These are phyloP conservation scores for Liquidambar formosana DNA, from an alignment of 164 flowering plant species.

Conservation along the genomic window DNA sequence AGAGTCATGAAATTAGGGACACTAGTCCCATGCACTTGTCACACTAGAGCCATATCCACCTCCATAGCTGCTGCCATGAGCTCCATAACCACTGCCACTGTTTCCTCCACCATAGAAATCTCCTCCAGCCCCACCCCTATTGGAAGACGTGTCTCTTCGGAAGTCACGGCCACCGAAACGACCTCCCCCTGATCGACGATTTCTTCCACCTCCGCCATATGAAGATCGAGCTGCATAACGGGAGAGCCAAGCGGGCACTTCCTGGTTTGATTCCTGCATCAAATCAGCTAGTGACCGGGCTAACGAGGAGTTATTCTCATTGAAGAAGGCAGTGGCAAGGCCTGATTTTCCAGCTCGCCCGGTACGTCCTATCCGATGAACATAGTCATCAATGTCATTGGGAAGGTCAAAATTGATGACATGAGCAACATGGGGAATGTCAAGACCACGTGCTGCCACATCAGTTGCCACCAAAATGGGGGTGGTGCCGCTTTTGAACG, in stretches of 20 bases:
- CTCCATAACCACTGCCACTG: conserved; percentile 23
- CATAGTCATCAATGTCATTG: conserved; percentile 19
- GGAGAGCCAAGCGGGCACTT: conserved; percentile 22
- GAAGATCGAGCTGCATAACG: conserved; percentile 11
- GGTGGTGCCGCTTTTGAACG: conserved; percentile 11
- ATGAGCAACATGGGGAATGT: conserved; percentile 14
- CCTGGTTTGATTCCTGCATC: conserved; percentile 22
- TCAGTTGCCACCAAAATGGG: conserved; percentile 16
- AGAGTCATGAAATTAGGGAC: neutral
- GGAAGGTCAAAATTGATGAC: conserved; percentile 16
- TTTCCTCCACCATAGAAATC: neutral
- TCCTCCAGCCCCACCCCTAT: conserved; percentile 19
- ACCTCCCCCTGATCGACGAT: conserved; percentile 11
- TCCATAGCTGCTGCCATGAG: conserved; percentile 19
- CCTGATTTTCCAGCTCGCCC: conserved; percentile 17
- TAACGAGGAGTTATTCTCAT: conserved; percentile 9
- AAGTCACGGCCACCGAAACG: conserved; percentile 21
- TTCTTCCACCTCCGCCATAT: conserved; percentile 7
- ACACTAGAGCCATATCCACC: conserved; percentile 27
- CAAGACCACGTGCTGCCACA: conserved; percentile 16
- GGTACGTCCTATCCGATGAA: conserved; percentile 14
- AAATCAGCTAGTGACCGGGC: conserved; percentile 13
- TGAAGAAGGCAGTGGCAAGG: conserved; percentile 14
- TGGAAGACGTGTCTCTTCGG: conserved; percentile 23
- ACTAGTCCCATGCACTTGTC: conserved; percentile 47